Evolutionary conservation across 805 yeast species (phyloP).

Genomic region (Cyberlindnera mrakii): DNA sequence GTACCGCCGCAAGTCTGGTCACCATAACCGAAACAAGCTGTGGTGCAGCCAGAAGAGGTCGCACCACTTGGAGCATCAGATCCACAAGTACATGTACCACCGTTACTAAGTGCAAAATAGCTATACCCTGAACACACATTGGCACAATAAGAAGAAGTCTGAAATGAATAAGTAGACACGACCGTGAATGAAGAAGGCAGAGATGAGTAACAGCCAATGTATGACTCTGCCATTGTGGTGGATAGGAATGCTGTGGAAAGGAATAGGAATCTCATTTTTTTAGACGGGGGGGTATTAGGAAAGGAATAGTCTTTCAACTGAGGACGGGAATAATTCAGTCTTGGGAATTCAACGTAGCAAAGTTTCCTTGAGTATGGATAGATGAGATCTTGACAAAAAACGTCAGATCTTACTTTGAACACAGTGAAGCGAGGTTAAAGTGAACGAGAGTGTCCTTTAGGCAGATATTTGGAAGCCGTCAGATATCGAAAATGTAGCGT

Average conservation of each 20-base stretch:
- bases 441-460: no score
- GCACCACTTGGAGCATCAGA: slow-evolving; percentile 33
- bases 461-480: no score
- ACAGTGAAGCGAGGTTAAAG: no score
- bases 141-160: slow-evolving; percentile 45
- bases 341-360: no score
- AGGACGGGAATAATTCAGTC: no score
- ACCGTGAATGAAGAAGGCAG: slow-evolving; percentile 16
- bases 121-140: slow-evolving; percentile 34
- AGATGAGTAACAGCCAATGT: slow-evolving; percentile 16
- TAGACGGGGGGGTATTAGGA: background rate
- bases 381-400: no score
- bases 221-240: background rate
- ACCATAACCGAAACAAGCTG: slow-evolving; percentile 52
- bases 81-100: slow-evolving; percentile 58
- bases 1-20: slow-evolving; percentile 60
- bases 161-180: slow-evolving; percentile 38
- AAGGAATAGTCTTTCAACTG: background rate
- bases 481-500: no score
- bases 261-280: background rate
- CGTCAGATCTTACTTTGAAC: no score
- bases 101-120: slow-evolving; percentile 41
- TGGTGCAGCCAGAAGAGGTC: slow-evolving; percentile 29
- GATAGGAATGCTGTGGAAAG: background rate
- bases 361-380: no score